These are phyloP conservation scores for Leccinum pellstonianum DNA, from an alignment of 768 basidiomycete species.

Conservation along the genomic window DNA sequence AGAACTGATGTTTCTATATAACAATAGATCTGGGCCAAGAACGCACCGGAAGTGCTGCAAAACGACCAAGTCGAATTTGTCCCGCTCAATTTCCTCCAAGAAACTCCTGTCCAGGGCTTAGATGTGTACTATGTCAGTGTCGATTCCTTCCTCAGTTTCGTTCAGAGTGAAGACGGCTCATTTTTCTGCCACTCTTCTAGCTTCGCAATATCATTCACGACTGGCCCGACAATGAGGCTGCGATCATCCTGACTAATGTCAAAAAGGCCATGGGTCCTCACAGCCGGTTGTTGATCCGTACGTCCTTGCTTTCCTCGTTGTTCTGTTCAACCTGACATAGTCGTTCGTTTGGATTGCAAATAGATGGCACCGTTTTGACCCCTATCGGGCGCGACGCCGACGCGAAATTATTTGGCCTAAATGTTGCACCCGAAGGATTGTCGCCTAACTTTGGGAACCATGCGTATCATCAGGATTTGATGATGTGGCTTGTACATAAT, in stretches of 20 bases:
- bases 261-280: slow-evolving; percentile 28
- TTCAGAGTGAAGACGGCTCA: not conserved
- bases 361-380: slow-evolving; percentile 24
- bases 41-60: slow-evolving; percentile 7
- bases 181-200: not conserved
- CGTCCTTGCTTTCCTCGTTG: slow-evolving; percentile 3
- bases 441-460: slow-evolving; percentile 46
- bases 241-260: slow-evolving; percentile 32
- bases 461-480: slow-evolving; percentile 44
- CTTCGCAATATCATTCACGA: slow-evolving; percentile 34
- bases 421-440: slow-evolving; percentile 42
- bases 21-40: not conserved
- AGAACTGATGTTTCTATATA: not conserved
- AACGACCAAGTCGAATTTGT: slow-evolving; percentile 7
- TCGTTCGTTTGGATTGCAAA: not conserved
- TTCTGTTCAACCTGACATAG: not conserved
- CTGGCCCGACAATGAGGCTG: slow-evolving; percentile 36
- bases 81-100: not conserved
- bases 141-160: not conserved
- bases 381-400: slow-evolving; percentile 8
- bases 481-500: slow-evolving; percentile 46
- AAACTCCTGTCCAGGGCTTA: not conserved
- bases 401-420: slow-evolving; percentile 9
- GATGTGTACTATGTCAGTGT: not conserved
- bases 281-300: slow-evolving; percentile 35